Evolutionary conservation across 192 early-diverging fungal genomes (phyloP), one percentile per base, ranked within the genome.

Genomic region (Rhizophagus clarus): DNA sequence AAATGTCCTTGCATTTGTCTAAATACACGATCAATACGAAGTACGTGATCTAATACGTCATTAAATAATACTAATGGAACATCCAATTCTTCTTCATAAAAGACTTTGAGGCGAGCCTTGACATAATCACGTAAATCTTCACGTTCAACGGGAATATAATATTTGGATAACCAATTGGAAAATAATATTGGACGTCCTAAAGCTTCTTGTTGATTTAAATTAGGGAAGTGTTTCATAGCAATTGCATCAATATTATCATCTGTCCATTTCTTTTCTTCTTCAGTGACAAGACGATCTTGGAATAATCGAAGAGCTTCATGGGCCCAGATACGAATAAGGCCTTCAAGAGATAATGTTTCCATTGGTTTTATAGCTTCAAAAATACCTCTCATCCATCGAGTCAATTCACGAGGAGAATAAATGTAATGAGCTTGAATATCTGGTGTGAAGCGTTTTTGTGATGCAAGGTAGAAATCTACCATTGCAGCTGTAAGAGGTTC

Each of bases 1-100:
- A 98, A 89, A 84, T 99, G 98, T 71, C 98, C 98, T 90, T 99
- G 98, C 82, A 93, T 92, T 84, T 99, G 98, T 37, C 97, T 89
- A 85, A 99, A 97, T 12, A 99, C 98, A 66, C 98, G 93, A 86
- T 99, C 98, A 73, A 99, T 98, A 80, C 98, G 91, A 61, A 99
- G 86, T 26, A 97, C 96, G 71, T 99, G 98, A 66, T 99, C 98
- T 78, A 99, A 86, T 14, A 97, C 97, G 83, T 98, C 95, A 83
- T 99, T 95, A 86, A 99, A 99, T 63, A 99, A 84, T 1, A 99
- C 97, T 61, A 99, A 88, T 17, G 91, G 96, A 14, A 97, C 95
- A 84, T 99, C 98, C 51, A 99, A 90, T 88, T 99, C 98, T 87
- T 99, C 98, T 86, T 99, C 98, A 85, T 97, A 99, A 81, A 99